Conservation (phyloP, 1,139 yeast species). For the Keqinozyma sinolaborantium region DNA sequence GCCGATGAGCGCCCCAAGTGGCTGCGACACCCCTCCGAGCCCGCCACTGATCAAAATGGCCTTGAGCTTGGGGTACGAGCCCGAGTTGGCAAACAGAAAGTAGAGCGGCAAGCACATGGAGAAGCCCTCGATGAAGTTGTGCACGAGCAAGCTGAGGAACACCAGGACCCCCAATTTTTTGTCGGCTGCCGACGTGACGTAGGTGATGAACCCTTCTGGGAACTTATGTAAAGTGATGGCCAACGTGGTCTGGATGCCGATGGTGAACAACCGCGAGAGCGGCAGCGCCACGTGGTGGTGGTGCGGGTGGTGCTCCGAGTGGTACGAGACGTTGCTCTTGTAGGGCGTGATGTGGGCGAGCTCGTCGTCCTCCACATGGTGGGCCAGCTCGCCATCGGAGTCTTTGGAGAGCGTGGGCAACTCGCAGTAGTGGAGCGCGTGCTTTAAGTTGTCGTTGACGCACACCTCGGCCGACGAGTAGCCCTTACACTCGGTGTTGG, state of each 20-base stretch:
- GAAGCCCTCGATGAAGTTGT: conserved; percentile 94
- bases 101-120: conserved; percentile 90
- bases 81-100: conserved; percentile 46
- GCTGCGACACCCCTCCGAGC: conserved; percentile 84
- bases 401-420: conserved; percentile 19
- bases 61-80: conserved; percentile 43
- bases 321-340: conserved; percentile 2
- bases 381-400: conserved; percentile 10
- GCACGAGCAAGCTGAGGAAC: conserved; percentile 79
- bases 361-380: conserved; percentile 12
- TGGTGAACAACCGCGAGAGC: conserved; percentile 69
- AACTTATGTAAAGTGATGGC: conserved; percentile 88
- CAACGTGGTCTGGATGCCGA: conserved; percentile 85
- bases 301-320: conserved; percentile 35
- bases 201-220: conserved; percentile 93
- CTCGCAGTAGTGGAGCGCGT: conserved; percentile 35
- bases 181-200: conserved; percentile 72
- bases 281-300: conserved; percentile 84
- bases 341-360: not conserved
- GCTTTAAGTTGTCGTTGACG: conserved; percentile 12
- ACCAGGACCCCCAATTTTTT: conserved; percentile 73
- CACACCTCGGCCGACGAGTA: conserved; percentile 45
- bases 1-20: conserved; percentile 82
- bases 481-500: conserved; percentile 51
- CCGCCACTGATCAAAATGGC: conserved; percentile 66